Base-by-base conservation (phyloP, 495 filamentous ascomycete species). In the Talaromyces trachyspermus region DNA sequence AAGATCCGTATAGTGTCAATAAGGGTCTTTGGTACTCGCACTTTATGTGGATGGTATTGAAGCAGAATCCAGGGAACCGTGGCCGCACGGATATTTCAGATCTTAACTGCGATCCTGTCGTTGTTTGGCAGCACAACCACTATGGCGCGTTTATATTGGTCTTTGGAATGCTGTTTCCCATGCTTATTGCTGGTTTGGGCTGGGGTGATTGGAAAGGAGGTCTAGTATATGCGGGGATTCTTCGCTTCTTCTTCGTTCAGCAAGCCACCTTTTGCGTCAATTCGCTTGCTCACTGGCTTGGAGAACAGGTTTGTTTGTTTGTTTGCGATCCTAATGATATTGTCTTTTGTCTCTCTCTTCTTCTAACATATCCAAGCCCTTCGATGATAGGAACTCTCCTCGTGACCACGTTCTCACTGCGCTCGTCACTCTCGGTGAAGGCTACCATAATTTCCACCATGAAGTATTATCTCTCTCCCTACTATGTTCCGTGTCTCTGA, bases 151-250 rank as follows among this genome's bases (percentile, higher is more conserved):
- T 48, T 9, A 49, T 38, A 9, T 25, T 63, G 30, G 50, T 49
- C 7, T 23, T 57, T 18, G 6, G 48, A 9, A 50, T 52, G 24
- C 15, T 53, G 9, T 35, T 65, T 4, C 62, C 62, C 3, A 42
- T 15, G 1, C 8, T 51, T 2, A 48, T 65, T 18, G 53, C 60
- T 12, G 56, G 59, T 22, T 30, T 55, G 27, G 48, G 52, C 17
- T 65, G 62, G 62, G 49, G 49, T 26, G 62, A 65, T 48, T 57
- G 49, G 47, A 14, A 43, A n/a, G 62, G 91, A 95, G 58, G 81
- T 75, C 18, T 74, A 72, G 24, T 95, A 97, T 56, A 79, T 97
- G 71, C 75, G 77, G 59, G 59, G 1, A 45, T 60, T 4, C 22
- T 54, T 9, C 49, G 59, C 4, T 40, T 57, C 17, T 56, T 54